Evolutionary conservation across 179 eudicot genomes (phyloP).

Genomic region (Heliamphora pulchella): DNA sequence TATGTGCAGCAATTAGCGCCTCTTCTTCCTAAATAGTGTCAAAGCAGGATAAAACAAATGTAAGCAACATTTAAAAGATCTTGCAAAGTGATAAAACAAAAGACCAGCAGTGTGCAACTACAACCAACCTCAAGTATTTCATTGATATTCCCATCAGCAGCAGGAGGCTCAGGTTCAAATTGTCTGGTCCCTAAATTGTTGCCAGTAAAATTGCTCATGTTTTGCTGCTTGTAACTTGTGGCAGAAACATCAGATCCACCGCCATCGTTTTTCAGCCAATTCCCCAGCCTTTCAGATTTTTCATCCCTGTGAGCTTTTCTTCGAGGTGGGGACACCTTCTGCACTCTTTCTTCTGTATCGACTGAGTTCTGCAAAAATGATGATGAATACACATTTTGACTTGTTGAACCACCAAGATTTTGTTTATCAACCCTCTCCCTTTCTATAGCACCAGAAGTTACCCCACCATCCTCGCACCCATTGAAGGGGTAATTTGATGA

Average conservation of each 20-base stretch:
- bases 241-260: slow-evolving; percentile 51
- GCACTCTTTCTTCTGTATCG: slow-evolving; percentile 58
- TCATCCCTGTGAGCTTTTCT: slow-evolving; percentile 78
- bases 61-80: not conserved
- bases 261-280: slow-evolving; percentile 54
- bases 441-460: slow-evolving; percentile 32
- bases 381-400: slow-evolving; percentile 39
- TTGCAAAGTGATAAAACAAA: not conserved
- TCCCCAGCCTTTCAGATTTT: slow-evolving; percentile 57
- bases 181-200: slow-evolving; percentile 38
- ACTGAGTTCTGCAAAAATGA: slow-evolving; percentile 35
- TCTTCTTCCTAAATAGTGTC: slow-evolving; percentile 72
- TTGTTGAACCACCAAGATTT: slow-evolving; percentile 37
- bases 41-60: not conserved
- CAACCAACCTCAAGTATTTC: slow-evolving; percentile 79
- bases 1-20: slow-evolving; percentile 87
- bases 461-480: slow-evolving; percentile 41
- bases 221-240: slow-evolving; percentile 46
- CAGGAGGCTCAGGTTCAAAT: slow-evolving; percentile 48
- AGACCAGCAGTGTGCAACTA: not conserved
- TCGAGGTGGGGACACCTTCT: slow-evolving; percentile 91
- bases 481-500: slow-evolving; percentile 40
- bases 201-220: slow-evolving; percentile 28
- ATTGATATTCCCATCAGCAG: slow-evolving; percentile 64
- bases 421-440: slow-evolving; percentile 45